Base-by-base conservation (phyloP, 169 alveolate genomes). In the Perkinsus olseni region DNA sequence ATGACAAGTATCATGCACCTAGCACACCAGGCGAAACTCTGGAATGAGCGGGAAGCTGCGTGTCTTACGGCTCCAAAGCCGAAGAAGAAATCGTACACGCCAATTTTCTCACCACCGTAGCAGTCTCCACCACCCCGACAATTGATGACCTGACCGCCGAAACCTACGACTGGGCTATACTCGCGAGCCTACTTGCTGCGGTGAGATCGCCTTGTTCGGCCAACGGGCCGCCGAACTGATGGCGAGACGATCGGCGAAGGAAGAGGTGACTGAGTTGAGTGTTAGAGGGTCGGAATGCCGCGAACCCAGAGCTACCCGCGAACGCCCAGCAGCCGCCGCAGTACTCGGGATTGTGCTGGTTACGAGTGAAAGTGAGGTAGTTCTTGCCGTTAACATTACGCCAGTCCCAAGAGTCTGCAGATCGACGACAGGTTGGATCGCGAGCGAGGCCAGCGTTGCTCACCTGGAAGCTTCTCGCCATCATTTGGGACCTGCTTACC, bases 301-400 rank as follows among this genome's bases (percentile, higher is more conserved):
- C 82, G 17, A 62, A 24, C 8, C 50, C 3, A 40, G 82, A 13
- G 34, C 10, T 28, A 62, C 82, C 82, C 0, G 97, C 97, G 40
- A 93, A 94, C 39, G 97, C 97, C 98, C 98, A 96, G 92, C 97
- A 96, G 21, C 97, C 94, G 21, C 96, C 97, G 39, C 98, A 96
- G 92, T 96, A 95, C 82, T 93, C 94, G 38, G 97, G 98, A 74
- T 95, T 93, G 92, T 95, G 97, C 91, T 96, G 95, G 82, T 96
- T 95, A 40, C 94, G 92, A 39, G 93, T 50, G 45, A 94, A 92
- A n/a, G 97, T 96, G 74, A 96, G 90, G 92, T 39, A 96, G 93
- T 96, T 95, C 39, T 92, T 93, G 24, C 96, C 96, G 91, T 95
- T 90, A n/a, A 95, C 95, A 92, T 95, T 95, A 36, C 92, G 94